Evolutionary conservation across 208 protist species (phyloP).

Genomic region (Trypanosoma rangeli): DNA sequence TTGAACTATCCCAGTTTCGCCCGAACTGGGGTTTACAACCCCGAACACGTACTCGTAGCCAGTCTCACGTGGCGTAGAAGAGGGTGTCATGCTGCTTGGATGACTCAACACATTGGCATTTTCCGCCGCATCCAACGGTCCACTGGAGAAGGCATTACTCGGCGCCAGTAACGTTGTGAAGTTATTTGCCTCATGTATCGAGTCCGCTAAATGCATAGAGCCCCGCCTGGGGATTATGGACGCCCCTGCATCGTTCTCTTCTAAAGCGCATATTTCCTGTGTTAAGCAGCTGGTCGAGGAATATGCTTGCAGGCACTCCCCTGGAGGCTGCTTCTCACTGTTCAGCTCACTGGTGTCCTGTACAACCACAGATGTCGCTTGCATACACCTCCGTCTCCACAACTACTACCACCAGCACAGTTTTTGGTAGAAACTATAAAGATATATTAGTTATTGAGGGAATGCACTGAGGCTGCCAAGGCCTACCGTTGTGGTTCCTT

Average conservation of each 20-base stretch:
- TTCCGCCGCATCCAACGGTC: neutral
- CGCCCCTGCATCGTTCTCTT: neutral
- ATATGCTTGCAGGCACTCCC: neutral
- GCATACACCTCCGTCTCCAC: neutral
- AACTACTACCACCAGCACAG: neutral
- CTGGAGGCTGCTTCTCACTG: neutral
- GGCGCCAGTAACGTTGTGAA: neutral
- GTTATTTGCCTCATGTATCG: neutral
- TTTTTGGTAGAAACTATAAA: neutral
- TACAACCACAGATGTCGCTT: neutral
- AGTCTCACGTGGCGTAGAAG: neutral
- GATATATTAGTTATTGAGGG: neutral
- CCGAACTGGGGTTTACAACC: conserved; percentile 72
- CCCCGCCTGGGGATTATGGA: neutral
- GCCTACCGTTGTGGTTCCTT: too few species aligned
- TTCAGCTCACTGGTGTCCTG: neutral
- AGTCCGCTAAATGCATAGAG: neutral
- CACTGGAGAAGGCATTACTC: neutral
- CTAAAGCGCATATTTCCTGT: neutral
- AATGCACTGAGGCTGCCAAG: neutral
- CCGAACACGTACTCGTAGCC: conserved; percentile 48
- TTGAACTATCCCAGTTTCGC: conserved; percentile 39
- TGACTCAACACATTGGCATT: neutral
- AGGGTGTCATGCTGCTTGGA: neutral
- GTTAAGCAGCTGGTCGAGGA: neutral